Conservation (phyloP, 805 yeast genomes). For the Wickerhamiella vanderwaltii region DNA sequence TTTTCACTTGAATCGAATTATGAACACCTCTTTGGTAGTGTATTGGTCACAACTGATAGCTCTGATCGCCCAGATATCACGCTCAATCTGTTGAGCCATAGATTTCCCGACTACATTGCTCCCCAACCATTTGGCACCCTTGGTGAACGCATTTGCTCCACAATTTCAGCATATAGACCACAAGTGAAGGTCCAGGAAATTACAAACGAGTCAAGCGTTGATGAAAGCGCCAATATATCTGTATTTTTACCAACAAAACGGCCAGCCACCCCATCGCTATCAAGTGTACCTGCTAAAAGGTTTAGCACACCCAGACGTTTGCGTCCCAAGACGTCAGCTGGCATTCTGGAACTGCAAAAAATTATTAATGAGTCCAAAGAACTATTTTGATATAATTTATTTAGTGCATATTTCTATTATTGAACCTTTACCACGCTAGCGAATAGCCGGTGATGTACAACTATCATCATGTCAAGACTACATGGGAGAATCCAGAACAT, state of each 20-base stretch:
- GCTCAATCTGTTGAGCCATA: background rate
- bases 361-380: slow-evolving; percentile 1
- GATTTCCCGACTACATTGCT: background rate
- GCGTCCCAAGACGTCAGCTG: background rate
- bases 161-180: background rate
- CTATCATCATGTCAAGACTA: too few relatives aligned
- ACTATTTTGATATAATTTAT: slow-evolving; percentile 2
- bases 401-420: background rate
- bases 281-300: background rate
- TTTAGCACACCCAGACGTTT: background rate
- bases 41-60: background rate
- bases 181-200: background rate
- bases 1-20: background rate
- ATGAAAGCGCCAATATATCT: slow-evolving; percentile 2
- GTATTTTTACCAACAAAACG: slow-evolving; percentile 3
- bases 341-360: background rate
- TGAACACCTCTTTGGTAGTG: background rate
- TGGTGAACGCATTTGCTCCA: background rate
- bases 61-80: slow-evolving; percentile 1
- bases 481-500: too few relatives aligned
- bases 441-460: too few relatives aligned
- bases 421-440: too few relatives aligned
- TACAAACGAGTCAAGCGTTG: background rate
- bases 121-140: background rate
- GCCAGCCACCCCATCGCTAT: background rate